These are phyloP conservation scores for Ilex asprella DNA, from an alignment of 257 asterid species.

Conservation along the genomic window DNA sequence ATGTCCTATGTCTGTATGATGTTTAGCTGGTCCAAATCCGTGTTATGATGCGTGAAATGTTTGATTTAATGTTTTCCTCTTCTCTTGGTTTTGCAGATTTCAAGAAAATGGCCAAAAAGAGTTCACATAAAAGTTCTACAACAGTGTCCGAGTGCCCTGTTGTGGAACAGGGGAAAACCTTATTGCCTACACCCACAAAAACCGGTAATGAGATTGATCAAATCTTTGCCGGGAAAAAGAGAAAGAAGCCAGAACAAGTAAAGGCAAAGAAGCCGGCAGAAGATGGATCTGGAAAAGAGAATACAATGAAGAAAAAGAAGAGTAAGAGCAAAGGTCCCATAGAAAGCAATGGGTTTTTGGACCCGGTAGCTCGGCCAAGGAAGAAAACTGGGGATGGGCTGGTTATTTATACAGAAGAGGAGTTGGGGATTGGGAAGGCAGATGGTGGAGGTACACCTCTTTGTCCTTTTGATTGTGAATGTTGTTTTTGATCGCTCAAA, in stretches of 20 bases:
- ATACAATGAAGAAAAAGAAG: constrained; percentile 20
- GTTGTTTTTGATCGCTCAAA: constrained; percentile 49
- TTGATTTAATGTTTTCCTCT: no score
- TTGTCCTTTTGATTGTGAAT: constrained; percentile 75
- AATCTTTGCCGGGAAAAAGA: constrained; percentile 57
- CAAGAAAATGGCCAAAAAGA: constrained; percentile 20
- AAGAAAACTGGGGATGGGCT: constrained; percentile 63
- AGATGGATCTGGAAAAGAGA: constrained; percentile 10
- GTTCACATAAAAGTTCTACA: constrained; percentile 11
- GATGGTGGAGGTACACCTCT: constrained; percentile 62
- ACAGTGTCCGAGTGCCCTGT: neutral
- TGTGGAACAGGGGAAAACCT: neutral
- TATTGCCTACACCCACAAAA: constrained; percentile 21
- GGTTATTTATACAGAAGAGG: constrained; percentile 58
- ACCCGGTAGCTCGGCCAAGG: constrained; percentile 18
- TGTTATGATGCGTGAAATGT: no score
- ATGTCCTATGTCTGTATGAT: no score
- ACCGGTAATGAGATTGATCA: constrained; percentile 60
- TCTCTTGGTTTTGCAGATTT: neutral
- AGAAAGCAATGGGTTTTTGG: constrained; percentile 7
- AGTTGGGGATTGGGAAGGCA: constrained; percentile 49
- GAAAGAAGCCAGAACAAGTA: constrained; percentile 25
- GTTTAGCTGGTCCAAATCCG: no score
- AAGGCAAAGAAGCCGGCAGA: constrained; percentile 13
- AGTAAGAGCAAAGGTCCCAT: constrained; percentile 15